Base-by-base conservation (phyloP, 1,284 basidiomycete species). In the Retiboletus flavoniger region DNA sequence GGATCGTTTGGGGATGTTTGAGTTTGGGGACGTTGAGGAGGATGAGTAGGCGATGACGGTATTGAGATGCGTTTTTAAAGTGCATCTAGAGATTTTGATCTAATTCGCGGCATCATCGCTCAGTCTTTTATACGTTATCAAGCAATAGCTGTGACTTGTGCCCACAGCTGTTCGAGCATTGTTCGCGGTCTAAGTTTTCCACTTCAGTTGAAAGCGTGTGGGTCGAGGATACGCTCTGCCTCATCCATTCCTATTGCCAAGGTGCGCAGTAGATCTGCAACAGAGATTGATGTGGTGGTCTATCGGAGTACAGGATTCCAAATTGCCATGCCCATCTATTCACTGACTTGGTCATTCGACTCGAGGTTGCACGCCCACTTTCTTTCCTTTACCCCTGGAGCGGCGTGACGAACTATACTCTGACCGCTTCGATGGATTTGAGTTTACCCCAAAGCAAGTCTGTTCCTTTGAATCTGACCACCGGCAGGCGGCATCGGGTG, bases 11-110 rank as follows among this genome's bases (percentile, higher is more conserved):
- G 92, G 92, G 41, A 93, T 93, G 82, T 95, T 93, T 65, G 93
- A 95, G 76, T 91, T 89, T 64, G 89, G 89, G 21, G 89, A 91
- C 68, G 78, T 91, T 16, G 89, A 89, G 64, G 88, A 91, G 67
- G 87, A 91, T 52, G 80, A 82, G 57, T 69, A 65, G 56, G 45
- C 46, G 34, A 28, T 21, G 51, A 47, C 8, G 44, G 43, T 10
- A 46, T 39, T 29, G 60, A 53, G 61, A 55, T 56, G 41, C 53
- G 49, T 63, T 50, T 59, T 44, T 46, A 51, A 46, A 35, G 49
- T 55, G 50, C 54, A 53, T 68, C 42, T 54, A 49, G 49, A 39
- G 39, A 40, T 34, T 17, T 48, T 39, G 45, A 66, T 67, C 59
- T 65, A 55, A 54, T 62, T 28, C 31, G 34, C 51, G 16, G 44